Conservation (phyloP, 2,329 filamentous ascomycete species). For the Huntiella decipiens region DNA sequence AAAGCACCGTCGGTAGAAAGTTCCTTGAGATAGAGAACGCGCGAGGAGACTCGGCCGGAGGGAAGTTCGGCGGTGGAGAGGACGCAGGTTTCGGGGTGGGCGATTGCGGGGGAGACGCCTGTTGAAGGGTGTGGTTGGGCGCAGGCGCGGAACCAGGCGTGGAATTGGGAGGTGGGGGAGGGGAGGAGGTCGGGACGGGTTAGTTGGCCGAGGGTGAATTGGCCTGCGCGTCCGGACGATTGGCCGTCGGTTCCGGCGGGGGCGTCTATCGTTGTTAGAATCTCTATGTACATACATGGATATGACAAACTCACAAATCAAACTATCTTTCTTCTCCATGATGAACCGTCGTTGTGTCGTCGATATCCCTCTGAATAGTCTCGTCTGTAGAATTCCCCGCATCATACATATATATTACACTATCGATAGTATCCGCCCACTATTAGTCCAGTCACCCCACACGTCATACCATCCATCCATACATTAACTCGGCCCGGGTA, state of each 20-base stretch:
- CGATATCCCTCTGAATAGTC: no score
- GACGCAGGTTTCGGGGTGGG: constrained; percentile 74
- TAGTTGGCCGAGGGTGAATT: constrained; percentile 51
- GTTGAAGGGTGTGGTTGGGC: constrained; percentile 49
- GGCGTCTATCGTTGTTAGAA: constrained; percentile 28
- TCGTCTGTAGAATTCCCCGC: no score
- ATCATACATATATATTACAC: no score
- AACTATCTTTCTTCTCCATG: no score
- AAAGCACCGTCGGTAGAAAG: constrained; percentile 50
- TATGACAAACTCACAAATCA: no score
- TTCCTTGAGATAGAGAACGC: constrained; percentile 90
- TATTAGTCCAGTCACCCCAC: no score
- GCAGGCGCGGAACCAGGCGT: constrained; percentile 70
- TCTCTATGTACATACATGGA: no score
- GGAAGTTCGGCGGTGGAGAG: constrained; percentile 72
- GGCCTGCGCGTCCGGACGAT: constrained; percentile 45
- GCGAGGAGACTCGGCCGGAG: constrained; percentile 63
- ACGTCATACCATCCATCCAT: no score
- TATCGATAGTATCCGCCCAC: no score
- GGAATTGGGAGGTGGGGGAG: constrained; percentile 63
- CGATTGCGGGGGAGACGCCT: constrained; percentile 28
- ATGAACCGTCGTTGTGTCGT: no score
- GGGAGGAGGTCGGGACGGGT: constrained; percentile 39
- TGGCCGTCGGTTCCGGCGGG: constrained; percentile 34
- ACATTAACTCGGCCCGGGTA: no score